Conservation (phyloP, 2,329 filamentous ascomycete species). For the Byssochlamys sp. region DNA sequence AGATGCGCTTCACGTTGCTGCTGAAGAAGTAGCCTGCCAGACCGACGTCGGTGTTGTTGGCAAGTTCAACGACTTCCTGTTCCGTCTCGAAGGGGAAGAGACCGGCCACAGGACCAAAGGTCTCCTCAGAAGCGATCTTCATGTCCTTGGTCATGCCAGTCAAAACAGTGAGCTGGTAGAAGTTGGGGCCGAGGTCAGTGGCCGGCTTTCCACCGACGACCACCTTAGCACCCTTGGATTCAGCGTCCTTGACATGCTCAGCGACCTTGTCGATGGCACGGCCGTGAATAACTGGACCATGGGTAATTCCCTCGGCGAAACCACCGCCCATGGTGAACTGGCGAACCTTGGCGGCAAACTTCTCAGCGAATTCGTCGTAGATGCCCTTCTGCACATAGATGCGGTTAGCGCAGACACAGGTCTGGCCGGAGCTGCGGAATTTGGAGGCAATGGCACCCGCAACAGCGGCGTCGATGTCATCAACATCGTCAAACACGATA, state of each 20-base stretch:
- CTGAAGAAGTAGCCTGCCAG: conserved; percentile 36
- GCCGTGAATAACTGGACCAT: conserved; percentile 57
- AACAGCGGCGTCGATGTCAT: conserved; percentile 77
- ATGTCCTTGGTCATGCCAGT: conserved; percentile 78
- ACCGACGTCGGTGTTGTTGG: conserved; percentile 22
- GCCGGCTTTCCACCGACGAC: conserved; percentile 65
- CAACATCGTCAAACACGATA: conserved; percentile 85
- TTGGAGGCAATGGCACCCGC: conserved; percentile 75
- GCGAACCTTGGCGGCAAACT: conserved; percentile 47
- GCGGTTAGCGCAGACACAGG: conserved; percentile 60
- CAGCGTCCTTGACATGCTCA: conserved; percentile 68
- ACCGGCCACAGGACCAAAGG: conserved; percentile 86
- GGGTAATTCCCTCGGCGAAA: conserved; percentile 38
- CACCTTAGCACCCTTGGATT: conserved; percentile 65
- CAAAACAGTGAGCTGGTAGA: conserved; percentile 82
- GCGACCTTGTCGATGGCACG: conserved; percentile 72
- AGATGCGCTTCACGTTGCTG: conserved; percentile 49
- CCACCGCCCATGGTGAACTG: conserved; percentile 40
- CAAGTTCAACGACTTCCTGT: conserved; percentile 21
- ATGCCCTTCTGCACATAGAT: conserved; percentile 19
- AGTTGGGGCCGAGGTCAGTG: conserved; percentile 68
- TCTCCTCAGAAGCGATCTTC: conserved; percentile 78
- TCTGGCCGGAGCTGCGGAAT: conserved; percentile 90
- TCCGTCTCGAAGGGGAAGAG: conserved; percentile 58
- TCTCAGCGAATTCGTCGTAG: conserved; percentile 18